A percentile compares a stretch with the other conserved stretches of the same genome.
These are phyloP conservation scores for Serendipita sp. DNA, from an alignment of 768 basidiomycete species.

Conservation along the genomic window DNA sequence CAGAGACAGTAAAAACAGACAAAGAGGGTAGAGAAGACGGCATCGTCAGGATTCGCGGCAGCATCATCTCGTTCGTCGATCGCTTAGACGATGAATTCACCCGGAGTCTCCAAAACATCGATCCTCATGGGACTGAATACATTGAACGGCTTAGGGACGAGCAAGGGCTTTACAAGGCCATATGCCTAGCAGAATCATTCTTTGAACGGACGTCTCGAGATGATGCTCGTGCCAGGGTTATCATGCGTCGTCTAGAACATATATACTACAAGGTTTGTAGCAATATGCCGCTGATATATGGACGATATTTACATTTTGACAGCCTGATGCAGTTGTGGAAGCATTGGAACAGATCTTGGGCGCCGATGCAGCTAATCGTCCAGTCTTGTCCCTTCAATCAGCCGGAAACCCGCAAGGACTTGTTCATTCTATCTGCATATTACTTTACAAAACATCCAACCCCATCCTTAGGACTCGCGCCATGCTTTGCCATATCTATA, in stretches of 20 bases:
- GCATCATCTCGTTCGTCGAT: constrained; percentile 90
- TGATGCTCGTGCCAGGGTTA: constrained; percentile 69
- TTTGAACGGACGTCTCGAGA: constrained; percentile 67
- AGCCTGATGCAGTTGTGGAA: constrained; percentile 87
- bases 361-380: constrained; percentile 39
- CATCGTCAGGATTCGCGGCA: constrained; percentile 77
- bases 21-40: constrained; percentile 40
- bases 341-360: constrained; percentile 64
- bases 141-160: constrained; percentile 94
- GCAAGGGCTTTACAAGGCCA: constrained; percentile 81
- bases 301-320: constrained; percentile 9
- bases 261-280: constrained; percentile 83
- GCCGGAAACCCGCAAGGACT: constrained; percentile 50
- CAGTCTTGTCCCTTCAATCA: constrained; percentile 40
- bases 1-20: constrained; percentile 23
- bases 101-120: constrained; percentile 90
- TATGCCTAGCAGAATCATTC: constrained; percentile 80
- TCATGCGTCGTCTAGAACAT: constrained; percentile 93
- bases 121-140: constrained; percentile 98
- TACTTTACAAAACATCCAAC: constrained; percentile 84
- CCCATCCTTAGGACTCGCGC: constrained; percentile 88
- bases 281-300: not conserved
- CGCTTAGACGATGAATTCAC: constrained; percentile 97
- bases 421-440: constrained; percentile 75
- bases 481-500: constrained; percentile 95